Base-by-base conservation (phyloP, 495 filamentous ascomycete species). In the Articulospora tetracladia region DNA sequence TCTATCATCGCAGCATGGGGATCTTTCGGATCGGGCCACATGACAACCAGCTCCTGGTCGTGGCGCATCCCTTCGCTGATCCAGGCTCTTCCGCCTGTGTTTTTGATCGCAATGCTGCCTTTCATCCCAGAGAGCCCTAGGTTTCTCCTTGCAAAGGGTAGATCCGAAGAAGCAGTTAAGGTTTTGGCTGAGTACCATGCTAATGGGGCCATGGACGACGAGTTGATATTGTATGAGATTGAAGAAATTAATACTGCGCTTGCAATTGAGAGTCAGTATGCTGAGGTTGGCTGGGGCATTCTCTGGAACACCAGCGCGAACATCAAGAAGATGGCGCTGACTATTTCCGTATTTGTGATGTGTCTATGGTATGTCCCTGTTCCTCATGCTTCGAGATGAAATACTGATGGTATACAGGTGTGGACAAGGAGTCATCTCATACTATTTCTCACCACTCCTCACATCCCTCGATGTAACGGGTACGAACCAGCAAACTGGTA, bases 361-460 rank as follows among this genome's bases (percentile, higher is more conserved):
- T 56, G 53, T 22, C 27, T 56, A 39, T 54, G 51, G 26, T 34
- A 22, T 20, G 20, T 19, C 51, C n/a, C 39, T 44, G 8, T 19
- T 44, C 34, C 19, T 34, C 34, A 44, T 27, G 26, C 39, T 57
- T 39, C 63, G 44, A 46, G 51, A 62, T 66, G 54, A 61, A 3
- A 44, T 8, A 19, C 39, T 44, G 17, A 44, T 17, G 3, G 68
- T 17, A 36, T 82, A 83, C 58, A 84, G 83, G 68, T 77, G 78
- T 57, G 85, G 86, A 17, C 86, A 87, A 20, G 73, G 69, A 28
- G 72, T 82, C 44, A 74, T 81, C 19, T 80, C 77, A 12, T 83
- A 83, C 65, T 84, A 82, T 60, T 76, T 84, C 64, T 75, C 77
- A 12, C 71, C 72, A 1, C 75, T 83, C 65, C 63, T 83, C 19